Base-by-base conservation (phyloP, 805 yeast species). In the Barnettozyma sucrosica region DNA sequence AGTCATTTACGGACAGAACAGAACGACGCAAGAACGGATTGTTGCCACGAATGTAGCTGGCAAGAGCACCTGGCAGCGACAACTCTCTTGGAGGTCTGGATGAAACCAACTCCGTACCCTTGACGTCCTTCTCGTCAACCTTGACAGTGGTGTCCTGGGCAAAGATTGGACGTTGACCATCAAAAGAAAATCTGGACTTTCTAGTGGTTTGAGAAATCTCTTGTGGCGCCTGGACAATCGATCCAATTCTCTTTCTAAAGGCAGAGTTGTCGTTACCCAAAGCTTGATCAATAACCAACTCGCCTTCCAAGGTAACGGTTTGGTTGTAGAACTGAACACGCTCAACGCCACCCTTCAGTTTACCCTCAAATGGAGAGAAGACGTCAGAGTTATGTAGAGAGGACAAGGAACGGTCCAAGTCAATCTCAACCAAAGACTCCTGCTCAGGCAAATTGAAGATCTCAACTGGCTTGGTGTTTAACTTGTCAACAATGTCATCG, bases 1-100 rank as follows among this genome's bases (percentile, higher is more conserved):
- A 81, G 64, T 89, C 92, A 63, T 83, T 82, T 46, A 95, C 98
- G 30, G 97, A 88, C 59, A 89, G 72, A 48, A 93, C 83, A 46
- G 90, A 85, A 67, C 83, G 85, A 64, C 96, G 81, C 67, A 89
- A 76, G 79, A 92, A 93, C 55, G 96, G 89, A 69, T 92, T 92
- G 72, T 86, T 81, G 57, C 76, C 70, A 65, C 95, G 82, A 64
- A 93, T 81, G 68, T 81, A 79, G 51, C 83, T 79, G 55, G 80
- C 75, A 59, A 93, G 76, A 28, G 93, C 90, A 61, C 90, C 82
- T 56, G 90, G 85, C 52, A 88, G 87, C 36, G 82, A 73, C 52
- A 85, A 70, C 60, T 82, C 85, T 52, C 81, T 76, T 58, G 89
- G 84, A 57, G 85, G 87, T 61, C 80, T 83, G 6, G 83, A 76